A percentile compares a stretch with the other conserved stretches of the same genome.
phyloP scores from a whole-genome alignment of 352 stramenopile species.

The Phytophthora gonapodyides region DNA sequence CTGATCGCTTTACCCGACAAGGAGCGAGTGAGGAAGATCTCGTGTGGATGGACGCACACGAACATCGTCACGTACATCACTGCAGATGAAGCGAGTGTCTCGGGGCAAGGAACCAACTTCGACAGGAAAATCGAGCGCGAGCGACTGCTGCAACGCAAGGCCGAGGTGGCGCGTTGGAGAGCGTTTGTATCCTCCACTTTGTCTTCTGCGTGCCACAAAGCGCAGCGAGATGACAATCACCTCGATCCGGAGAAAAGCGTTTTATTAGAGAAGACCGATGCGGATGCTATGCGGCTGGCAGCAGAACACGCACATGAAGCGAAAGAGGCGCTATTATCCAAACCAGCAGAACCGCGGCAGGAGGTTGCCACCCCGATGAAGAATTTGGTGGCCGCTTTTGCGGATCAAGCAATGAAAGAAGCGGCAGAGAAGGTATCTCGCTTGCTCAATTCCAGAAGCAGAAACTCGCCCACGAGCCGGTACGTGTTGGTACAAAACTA shows the following conservation, averaged over 20 bases:
- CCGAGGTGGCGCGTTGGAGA: slow-evolving; percentile 32
- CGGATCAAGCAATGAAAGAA: slow-evolving; percentile 17
- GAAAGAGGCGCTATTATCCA: background rate
- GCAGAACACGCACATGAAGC: background rate
- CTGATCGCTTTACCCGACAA: slow-evolving; percentile 37
- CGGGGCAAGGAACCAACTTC: slow-evolving; percentile 32
- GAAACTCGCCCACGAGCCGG: background rate
- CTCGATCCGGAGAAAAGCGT: background rate
- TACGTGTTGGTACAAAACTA: too few species aligned
- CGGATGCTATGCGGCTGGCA: background rate
- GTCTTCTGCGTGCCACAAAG: slow-evolving; percentile 7
- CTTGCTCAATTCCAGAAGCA: slow-evolving; percentile 3
- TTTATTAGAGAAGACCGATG: background rate
- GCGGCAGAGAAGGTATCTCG: slow-evolving; percentile 18
- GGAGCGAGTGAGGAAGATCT: slow-evolving; percentile 50
- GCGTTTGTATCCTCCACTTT: slow-evolving; percentile 15
- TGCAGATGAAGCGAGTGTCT: slow-evolving; percentile 23
- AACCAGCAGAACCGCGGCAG: background rate
- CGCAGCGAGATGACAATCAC: background rate
- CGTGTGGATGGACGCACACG: slow-evolving; percentile 72
- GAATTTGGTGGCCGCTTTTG: slow-evolving; percentile 15
- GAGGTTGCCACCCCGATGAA: slow-evolving; percentile 1
- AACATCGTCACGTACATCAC: slow-evolving; percentile 55
- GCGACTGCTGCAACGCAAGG: slow-evolving; percentile 29
- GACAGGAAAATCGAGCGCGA: slow-evolving; percentile 38